Evolutionary conservation across 2,329 filamentous ascomycete species (phyloP), one percentile per base, ranked within the genome.

Genomic region (Scytalidium sp.): DNA sequence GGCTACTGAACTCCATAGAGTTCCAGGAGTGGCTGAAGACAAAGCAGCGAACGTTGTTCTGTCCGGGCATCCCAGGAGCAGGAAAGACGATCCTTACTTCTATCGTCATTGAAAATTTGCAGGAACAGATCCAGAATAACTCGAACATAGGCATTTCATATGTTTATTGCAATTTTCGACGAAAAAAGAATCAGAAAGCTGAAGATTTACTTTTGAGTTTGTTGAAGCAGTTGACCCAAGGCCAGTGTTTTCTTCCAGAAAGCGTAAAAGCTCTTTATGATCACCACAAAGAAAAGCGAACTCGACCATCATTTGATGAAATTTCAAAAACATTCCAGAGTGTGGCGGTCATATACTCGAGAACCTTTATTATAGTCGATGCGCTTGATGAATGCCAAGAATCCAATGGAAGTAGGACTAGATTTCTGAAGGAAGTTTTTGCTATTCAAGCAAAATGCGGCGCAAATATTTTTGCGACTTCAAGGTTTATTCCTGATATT

Each of bases 161-260:
- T 22, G 11, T 67, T 1, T 70, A 63, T 39, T 68, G 59, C 46
- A 62, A 66, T 40, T 66, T 63, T 45, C 55, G 57, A 7, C 48
- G 41, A 0, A 55, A 60, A 0, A 52, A 54, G 1, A 52, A 58
- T 1, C 66, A 69, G 32, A 57, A 11, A 15, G 19, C 48, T 1
- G 22, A 46, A 0, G 45, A 56, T 4, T 42, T 69, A 2, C 45
- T 68, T 0, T 45, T 56, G 1, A 62, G 55, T 29, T 41, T 70
- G 1, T 29, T 67, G 1, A 66, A 64, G 41, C 67, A 70, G 42
- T 60, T 70, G 22, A 2, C 22, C 22, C 10, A 51, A 19, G 21
- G 42, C 46, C 46, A 36, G 36, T 19, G 15, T 39, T 25, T 25
- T 17, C 39, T 58, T 6, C 48, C 52, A 6, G 46, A 51, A 15